A percentile compares a stretch with the other conserved stretches of the same genome.
These are phyloP conservation scores for Santalum album DNA, from an alignment of 164 flowering plant genomes.

Conservation along the genomic window DNA sequence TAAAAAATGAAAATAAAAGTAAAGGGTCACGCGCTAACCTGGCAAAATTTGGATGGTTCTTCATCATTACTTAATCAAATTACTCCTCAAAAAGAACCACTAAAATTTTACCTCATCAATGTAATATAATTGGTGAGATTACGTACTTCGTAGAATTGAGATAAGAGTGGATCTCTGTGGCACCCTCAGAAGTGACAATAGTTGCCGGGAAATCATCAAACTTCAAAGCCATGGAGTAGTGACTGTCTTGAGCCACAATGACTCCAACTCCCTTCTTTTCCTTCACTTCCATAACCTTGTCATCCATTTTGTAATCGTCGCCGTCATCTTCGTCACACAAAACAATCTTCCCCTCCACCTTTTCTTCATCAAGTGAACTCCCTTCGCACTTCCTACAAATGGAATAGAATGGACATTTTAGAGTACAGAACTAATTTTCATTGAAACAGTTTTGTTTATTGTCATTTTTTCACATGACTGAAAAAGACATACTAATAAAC, in stretches of 20 bases:
- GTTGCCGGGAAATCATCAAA: conserved; percentile 14
- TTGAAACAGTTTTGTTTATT: too few relatives aligned
- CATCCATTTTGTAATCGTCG: conserved; percentile 12
- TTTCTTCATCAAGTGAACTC: conserved; percentile 14
- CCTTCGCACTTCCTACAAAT: conserved; percentile 5
- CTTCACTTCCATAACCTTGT: conserved; percentile 10
- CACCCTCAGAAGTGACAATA: conserved; percentile 9
- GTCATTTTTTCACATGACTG: too few relatives aligned
- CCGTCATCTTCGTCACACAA: conserved; percentile 14
- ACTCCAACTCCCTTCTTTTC: conserved; percentile 20
- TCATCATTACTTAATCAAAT: too few relatives aligned
- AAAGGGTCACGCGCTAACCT: too few relatives aligned
- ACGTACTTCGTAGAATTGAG: conserved; percentile 17
- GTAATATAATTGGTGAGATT: too few relatives aligned
- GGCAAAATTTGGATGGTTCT: too few relatives aligned
- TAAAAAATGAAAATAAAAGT: too few relatives aligned
- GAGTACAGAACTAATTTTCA: too few relatives aligned
- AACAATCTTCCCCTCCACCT: conserved; percentile 25
- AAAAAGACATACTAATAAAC: too few relatives aligned
- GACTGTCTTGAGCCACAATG: conserved; percentile 13
- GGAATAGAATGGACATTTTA: too few relatives aligned
- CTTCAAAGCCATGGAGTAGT: conserved; percentile 6
- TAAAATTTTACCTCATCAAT: too few relatives aligned
- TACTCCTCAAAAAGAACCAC: too few relatives aligned
- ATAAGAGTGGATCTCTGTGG: conserved; percentile 11